A percentile compares a stretch with the other conserved stretches of the same genome.
Evolutionary conservation across 441 rosid species (phyloP).

Genomic region (Hura crepitans): DNA sequence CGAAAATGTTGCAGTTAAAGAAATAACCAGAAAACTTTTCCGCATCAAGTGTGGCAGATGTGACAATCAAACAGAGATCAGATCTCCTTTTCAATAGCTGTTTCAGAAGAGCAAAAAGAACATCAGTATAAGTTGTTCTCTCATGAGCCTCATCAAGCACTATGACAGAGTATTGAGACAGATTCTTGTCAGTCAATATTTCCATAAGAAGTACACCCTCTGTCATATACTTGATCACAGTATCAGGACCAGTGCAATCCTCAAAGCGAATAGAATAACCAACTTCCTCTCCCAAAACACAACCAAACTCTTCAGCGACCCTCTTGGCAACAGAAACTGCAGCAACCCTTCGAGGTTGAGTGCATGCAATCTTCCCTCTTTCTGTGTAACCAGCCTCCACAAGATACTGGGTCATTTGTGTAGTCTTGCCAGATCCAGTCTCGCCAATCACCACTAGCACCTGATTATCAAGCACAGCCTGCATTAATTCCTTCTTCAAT

Average conservation of each 20-base stretch:
- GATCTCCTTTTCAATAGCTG: slow-evolving; percentile 60
- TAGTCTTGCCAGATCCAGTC: slow-evolving; percentile 83
- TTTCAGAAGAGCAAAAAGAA: slow-evolving; percentile 71
- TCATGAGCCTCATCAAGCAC: slow-evolving; percentile 93
- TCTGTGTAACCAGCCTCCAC: slow-evolving; percentile 75
- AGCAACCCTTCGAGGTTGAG: slow-evolving; percentile 83
- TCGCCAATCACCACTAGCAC: slow-evolving; percentile 80
- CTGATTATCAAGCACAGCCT: slow-evolving; percentile 75
- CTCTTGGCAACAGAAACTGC: slow-evolving; percentile 83
- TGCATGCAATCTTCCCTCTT: slow-evolving; percentile 72
- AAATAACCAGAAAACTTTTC: slow-evolving; percentile 79
- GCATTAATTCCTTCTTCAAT: slow-evolving; percentile 66
- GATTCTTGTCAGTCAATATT: slow-evolving; percentile 56
- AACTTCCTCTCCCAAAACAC: slow-evolving; percentile 73
- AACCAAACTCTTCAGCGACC: slow-evolving; percentile 83
- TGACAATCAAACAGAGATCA: slow-evolving; percentile 69
- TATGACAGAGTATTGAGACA: slow-evolving; percentile 64
- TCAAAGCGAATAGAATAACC: slow-evolving; percentile 77
- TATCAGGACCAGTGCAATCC: slow-evolving; percentile 79
- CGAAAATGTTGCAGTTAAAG: slow-evolving; percentile 67
- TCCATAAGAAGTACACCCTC: slow-evolving; percentile 81
- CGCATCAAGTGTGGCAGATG: slow-evolving; percentile 83
- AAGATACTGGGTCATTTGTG: slow-evolving; percentile 77
- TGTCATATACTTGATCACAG: slow-evolving; percentile 85
- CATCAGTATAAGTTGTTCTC: slow-evolving; percentile 80